These are phyloP conservation scores for Paramecium sonneborni DNA, from an alignment of 73 alveolate species.

Conservation along the genomic window DNA sequence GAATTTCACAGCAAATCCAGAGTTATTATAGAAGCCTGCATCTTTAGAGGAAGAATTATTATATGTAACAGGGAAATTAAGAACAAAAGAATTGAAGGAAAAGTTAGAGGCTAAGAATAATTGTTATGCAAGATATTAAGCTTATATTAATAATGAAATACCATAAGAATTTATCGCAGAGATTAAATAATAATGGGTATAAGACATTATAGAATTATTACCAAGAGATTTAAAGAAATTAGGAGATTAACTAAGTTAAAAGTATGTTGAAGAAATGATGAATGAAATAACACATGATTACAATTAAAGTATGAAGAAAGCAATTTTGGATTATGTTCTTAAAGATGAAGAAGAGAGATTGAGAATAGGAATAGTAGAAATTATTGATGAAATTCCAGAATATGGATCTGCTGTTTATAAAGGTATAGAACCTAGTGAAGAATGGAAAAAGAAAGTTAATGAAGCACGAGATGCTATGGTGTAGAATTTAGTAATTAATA, in stretches of 20 bases:
- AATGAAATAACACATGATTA: constrained; percentile 88
- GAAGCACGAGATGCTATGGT: constrained; percentile 92
- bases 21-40: constrained; percentile 76
- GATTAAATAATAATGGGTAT: constrained; percentile 87
- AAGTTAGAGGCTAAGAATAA: constrained; percentile 79
- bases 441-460: constrained; percentile 93
- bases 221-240: constrained; percentile 88
- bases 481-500: constrained; percentile 85
- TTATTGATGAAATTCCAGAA: constrained; percentile 82
- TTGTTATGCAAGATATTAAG: constrained; percentile 81
- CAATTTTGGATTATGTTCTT: constrained; percentile 87
- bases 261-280: constrained; percentile 83
- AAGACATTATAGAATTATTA: constrained; percentile 84
- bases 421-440: constrained; percentile 88
- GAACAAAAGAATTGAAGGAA: constrained; percentile 57
- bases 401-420: constrained; percentile 86
- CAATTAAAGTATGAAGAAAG: constrained; percentile 78
- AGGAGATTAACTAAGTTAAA: constrained; percentile 77
- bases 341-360: constrained; percentile 84
- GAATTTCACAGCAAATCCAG: constrained; percentile 75
- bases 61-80: constrained; percentile 64
- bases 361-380: constrained; percentile 84
- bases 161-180: constrained; percentile 93
- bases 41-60: constrained; percentile 73
- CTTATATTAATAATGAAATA: constrained; percentile 89